Base-by-base conservation (phyloP, 2,329 filamentous ascomycete species). In the Calonectria pseudoturangicola region DNA sequence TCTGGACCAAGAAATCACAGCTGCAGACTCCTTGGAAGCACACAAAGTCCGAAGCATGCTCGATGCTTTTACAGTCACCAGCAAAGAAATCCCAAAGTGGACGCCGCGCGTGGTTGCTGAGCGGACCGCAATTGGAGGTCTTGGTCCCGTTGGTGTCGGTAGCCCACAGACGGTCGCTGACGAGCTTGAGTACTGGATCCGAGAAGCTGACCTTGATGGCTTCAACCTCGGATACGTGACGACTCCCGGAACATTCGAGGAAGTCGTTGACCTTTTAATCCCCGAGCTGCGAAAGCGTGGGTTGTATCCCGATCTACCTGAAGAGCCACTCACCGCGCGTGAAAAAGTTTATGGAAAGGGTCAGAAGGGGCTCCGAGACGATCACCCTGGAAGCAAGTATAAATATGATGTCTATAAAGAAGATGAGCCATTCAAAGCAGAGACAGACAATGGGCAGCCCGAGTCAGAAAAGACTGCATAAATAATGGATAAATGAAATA, bases 271-370 rank as follows among this genome's bases (percentile, higher is more conserved):
- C 25, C 75, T 82, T 3, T 50, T 83, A 4, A 72, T 83, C 0
- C 81, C 82, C 3, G 82, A 82, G 45, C 73, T 83, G 28, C 73
- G 79, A 27, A 73, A 73, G 21, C 74, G 82, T 1, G 81, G 81
- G 0, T n/a, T 82, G 1, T 84, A 84, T 60, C 75, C 76, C 4
- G 74, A 74, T 12, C 16, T 48, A 3, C 77, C 80, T 0, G 73
- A 43, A 83, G 85, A 33, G 83, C 85, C 18, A 76, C 79, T n/a
- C 76, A 91, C 89, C 2, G 87, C 88, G 0, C 83, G 91, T 21
- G 92, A 93, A 82, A 92, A 89, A 82, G 83, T 93, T 0, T 93
- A 92, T 80, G 91, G 91, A 0, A 85, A 85, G 73, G 92, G 91
- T 0, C 91, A 93, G 80, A 86, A 82, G 7, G 84, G 86, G 16